Evolutionary conservation across 2,329 filamentous ascomycete species (phyloP).

Genomic region (Fusarium algeriense): DNA sequence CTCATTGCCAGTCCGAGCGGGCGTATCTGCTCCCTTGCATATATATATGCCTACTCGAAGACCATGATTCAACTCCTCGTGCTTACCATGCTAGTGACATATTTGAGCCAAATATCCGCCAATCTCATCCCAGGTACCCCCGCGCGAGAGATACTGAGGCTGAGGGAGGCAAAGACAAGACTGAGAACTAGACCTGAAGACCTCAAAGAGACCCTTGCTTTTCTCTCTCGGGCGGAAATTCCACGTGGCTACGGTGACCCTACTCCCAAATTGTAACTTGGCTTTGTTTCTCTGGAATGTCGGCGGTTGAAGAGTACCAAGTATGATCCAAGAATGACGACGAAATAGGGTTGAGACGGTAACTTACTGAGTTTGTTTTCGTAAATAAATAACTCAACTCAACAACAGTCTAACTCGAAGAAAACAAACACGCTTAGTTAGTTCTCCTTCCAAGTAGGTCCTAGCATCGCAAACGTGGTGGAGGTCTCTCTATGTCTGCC

Average conservation of each 20-base stretch:
- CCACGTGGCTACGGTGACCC: slow-evolving; percentile 27
- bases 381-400: neutral
- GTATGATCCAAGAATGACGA: slow-evolving; percentile 11
- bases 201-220: slow-evolving; percentile 2
- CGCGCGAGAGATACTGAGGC: neutral
- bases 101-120: neutral
- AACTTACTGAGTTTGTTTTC: neutral
- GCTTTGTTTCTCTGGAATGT: slow-evolving; percentile 20
- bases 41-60: neutral
- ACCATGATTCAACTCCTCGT: slow-evolving; percentile 18
- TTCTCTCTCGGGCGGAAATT: slow-evolving; percentile 1
- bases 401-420: neutral
- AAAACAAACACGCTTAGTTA: neutral
- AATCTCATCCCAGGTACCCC: neutral
- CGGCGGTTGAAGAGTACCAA: slow-evolving; percentile 6
- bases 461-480: neutral
- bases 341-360: neutral
- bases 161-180: slow-evolving; percentile 1
- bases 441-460: neutral
- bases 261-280: slow-evolving; percentile 11
- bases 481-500: neutral
- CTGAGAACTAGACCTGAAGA: neutral
- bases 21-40: slow-evolving; percentile 17
- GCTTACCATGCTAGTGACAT: slow-evolving; percentile 15
- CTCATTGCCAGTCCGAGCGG: neutral